Evolutionary conservation across 768 basidiomycete species (phyloP).

Genomic region (Favolaschia claudopus): DNA sequence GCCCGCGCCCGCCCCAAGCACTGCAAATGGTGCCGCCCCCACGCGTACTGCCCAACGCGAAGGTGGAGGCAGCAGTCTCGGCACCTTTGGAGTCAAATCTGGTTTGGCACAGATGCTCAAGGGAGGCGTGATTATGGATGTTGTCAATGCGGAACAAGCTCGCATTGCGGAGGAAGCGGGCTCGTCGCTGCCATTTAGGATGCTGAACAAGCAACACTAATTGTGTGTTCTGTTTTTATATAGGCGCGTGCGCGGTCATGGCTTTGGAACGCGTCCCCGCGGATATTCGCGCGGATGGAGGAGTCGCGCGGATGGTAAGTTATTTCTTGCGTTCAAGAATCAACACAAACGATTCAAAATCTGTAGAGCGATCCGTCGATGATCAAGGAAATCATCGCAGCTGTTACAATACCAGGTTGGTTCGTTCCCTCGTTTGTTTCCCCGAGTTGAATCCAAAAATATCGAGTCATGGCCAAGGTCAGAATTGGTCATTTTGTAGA

Average conservation of each 20-base stretch:
- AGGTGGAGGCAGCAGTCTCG: constrained; percentile 52
- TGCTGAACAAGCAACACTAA: no score
- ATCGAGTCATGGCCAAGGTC: constrained; percentile 97
- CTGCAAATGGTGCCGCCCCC: constrained; percentile 42
- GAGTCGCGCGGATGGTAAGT: constrained; percentile 94
- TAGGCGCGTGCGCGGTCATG: constrained; percentile 98
- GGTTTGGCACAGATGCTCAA: constrained; percentile 98
- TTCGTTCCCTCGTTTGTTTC: no score
- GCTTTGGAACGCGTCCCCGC: constrained; percentile 94
- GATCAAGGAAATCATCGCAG: constrained; percentile 95
- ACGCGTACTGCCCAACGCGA: constrained; percentile 47
- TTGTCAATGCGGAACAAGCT: constrained; percentile 75
- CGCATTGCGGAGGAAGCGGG: no score
- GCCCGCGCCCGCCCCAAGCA: constrained; percentile 28
- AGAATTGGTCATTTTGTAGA: constrained; percentile 98
- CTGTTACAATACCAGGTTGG: constrained; percentile 96
- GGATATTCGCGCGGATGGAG: constrained; percentile 90
- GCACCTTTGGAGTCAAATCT: constrained; percentile 81
- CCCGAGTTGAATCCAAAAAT: no score
- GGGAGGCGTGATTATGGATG: constrained; percentile 96
- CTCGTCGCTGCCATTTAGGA: constrained; percentile 23
- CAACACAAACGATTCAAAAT: background rate
- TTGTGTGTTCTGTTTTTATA: constrained; percentile 60
- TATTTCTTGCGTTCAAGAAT: background rate
- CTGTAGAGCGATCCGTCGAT: constrained; percentile 88